phyloP scores from a whole-genome alignment of 257 asterid species.

The Solanum clarkiae region DNA sequence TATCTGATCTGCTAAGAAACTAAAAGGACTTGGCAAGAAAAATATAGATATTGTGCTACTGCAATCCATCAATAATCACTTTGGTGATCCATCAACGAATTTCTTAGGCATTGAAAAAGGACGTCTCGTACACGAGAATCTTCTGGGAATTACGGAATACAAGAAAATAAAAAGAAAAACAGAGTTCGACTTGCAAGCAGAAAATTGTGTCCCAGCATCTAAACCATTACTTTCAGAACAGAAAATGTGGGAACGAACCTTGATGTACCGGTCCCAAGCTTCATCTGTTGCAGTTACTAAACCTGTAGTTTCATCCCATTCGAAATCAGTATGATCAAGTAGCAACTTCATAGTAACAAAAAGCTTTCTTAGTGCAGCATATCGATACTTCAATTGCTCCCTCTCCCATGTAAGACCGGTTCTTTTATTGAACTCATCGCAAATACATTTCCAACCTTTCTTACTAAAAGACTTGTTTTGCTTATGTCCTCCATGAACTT shows the following conservation, averaged over 20 bases:
- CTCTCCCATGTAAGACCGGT: constrained; percentile 67
- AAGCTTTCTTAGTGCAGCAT: constrained; percentile 55
- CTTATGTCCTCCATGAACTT: constrained; percentile 48
- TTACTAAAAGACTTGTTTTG: constrained; percentile 52
- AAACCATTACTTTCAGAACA: background rate
- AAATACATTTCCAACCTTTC: constrained; percentile 65
- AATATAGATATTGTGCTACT: background rate
- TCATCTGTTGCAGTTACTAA: constrained; percentile 44
- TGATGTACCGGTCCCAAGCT: constrained; percentile 59
- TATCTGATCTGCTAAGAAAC: background rate
- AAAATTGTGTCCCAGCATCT: background rate
- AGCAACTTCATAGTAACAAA: constrained; percentile 30
- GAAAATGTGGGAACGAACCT: constrained; percentile 20
- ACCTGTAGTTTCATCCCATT: constrained; percentile 61
- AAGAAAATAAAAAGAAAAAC: background rate
- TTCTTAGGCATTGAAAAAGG: background rate
- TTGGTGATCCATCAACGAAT: background rate
- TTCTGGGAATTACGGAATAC: background rate
- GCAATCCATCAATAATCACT: background rate
- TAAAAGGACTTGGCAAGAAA: background rate
- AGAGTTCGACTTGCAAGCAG: background rate
- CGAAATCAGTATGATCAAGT: constrained; percentile 43
- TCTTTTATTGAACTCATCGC: constrained; percentile 54
- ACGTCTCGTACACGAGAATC: background rate
- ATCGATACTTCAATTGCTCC: constrained; percentile 66